These are phyloP conservation scores for Spongispora temasekensis DNA, from an alignment of 1,284 basidiomycete genomes.

Conservation along the genomic window DNA sequence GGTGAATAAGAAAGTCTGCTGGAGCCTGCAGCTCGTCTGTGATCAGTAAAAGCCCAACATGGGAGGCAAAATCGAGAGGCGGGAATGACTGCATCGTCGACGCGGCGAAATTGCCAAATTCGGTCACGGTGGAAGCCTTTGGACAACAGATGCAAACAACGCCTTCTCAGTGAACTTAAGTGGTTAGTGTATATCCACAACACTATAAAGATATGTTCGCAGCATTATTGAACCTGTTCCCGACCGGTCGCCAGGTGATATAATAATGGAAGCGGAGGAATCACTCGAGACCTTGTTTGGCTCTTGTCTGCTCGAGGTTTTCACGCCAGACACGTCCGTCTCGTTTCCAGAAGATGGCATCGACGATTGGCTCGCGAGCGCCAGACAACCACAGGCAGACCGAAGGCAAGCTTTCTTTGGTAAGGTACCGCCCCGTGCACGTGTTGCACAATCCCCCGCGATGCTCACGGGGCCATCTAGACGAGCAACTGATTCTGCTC, in stretches of 20 bases:
- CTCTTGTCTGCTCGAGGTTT: slow-evolving; percentile 58
- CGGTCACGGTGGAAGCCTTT: slow-evolving; percentile 13
- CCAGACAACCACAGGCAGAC: slow-evolving; percentile 41
- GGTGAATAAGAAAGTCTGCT: slow-evolving; percentile 66
- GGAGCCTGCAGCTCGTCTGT: slow-evolving; percentile 69
- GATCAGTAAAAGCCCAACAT: slow-evolving; percentile 48
- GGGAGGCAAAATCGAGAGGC: slow-evolving; percentile 24
- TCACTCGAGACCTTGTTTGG: slow-evolving; percentile 67
- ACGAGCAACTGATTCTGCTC: slow-evolving; percentile 75
- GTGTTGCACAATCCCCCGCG: slow-evolving; percentile 18
- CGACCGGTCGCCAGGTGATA: neutral
- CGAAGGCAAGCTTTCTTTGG: slow-evolving; percentile 75
- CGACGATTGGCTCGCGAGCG: slow-evolving; percentile 57
- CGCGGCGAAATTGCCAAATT: slow-evolving; percentile 11
- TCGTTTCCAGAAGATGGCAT: slow-evolving; percentile 53
- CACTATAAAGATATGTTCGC: neutral
- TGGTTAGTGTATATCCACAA: too few species aligned
- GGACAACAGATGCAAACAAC: slow-evolving; percentile 23
- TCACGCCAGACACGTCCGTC: slow-evolving; percentile 65
- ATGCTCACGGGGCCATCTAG: slow-evolving; percentile 43
- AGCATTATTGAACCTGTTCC: neutral
- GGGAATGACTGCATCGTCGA: slow-evolving; percentile 37
- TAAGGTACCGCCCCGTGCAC: slow-evolving; percentile 39
- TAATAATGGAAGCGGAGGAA: slow-evolving; percentile 29
- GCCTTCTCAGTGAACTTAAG: neutral